Conservation (phyloP, 2,329 filamentous ascomycete species). For the Clonostachys solani region DNA sequence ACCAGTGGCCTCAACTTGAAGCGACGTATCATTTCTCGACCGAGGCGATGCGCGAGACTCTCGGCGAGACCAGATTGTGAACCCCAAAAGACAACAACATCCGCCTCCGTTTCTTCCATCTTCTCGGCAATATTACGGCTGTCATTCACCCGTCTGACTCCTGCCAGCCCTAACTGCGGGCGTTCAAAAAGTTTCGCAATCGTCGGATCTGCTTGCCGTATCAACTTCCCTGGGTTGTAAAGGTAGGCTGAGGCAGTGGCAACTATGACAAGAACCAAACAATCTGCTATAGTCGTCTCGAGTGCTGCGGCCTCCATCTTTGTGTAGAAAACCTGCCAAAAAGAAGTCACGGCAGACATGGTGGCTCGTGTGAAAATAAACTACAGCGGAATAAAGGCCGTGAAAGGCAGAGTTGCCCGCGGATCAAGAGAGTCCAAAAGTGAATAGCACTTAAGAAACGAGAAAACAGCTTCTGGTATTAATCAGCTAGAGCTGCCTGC, state of each 20-base stretch:
- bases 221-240: background rate
- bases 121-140: background rate
- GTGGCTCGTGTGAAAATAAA: too few species aligned
- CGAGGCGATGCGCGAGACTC: conserved; percentile 81
- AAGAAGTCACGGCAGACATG: too few species aligned
- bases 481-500: too few species aligned
- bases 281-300: too few species aligned
- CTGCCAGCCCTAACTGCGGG: background rate
- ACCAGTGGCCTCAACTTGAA: conserved; percentile 14
- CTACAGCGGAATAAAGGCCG: too few species aligned
- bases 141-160: background rate
- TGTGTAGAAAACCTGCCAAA: too few species aligned
- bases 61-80: conserved; percentile 93
- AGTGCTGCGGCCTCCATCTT: too few species aligned
- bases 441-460: too few species aligned
- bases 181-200: background rate
- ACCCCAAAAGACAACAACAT: conserved; percentile 50
- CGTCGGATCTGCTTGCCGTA: background rate
- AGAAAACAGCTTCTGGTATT: too few species aligned
- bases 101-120: background rate
- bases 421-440: too few species aligned
- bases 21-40: conserved; percentile 84
- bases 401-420: too few species aligned
- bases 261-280: background rate
- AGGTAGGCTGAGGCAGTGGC: background rate